Evolutionary conservation across 495 filamentous ascomycete species (phyloP), one percentile per base, ranked within the genome.

Genomic region (Chlorociboria aeruginascens): DNA sequence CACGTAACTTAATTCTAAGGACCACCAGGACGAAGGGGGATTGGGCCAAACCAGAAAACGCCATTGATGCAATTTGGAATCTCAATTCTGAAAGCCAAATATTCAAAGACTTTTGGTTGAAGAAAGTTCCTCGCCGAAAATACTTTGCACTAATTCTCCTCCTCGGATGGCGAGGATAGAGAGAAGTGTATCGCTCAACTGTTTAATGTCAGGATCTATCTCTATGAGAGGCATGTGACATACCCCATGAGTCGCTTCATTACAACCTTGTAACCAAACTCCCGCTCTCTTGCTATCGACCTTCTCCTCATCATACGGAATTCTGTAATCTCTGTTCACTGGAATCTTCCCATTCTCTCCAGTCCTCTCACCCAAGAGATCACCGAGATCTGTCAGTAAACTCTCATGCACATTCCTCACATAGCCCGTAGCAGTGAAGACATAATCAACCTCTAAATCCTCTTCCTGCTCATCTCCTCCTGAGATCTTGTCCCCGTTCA

Each of bases 201-300:
- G 55, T 48, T 3, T 40, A 10, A 29, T 34, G 17, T 49, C 6
- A 46, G 40, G 3, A 3, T 25, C 10, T 29, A 43, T 28, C 13
- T 3, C 2, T 10, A 8, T 57, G 44, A 51, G 10, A n/a, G 14
- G 13, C 4, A 16, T 12, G 48, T 30, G 37, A 76, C 81, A 76
- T 70, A 88, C 83, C 32, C 92, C 92, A 61, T 96, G 92, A 28
- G 86, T 95, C 49, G 71, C 77, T 66, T 98, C 88, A 57, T 88
- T 92, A 63, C 89, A 96, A 1, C 92, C 92, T 65, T 96, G 92
- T 51, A 98, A 69, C 88, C 87, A 98, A 31, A 96, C 73, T 9
- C 89, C 89, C 7, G 77, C 74, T 11, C 81, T 69, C 6, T 61
- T 49, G 38, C 66, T 67, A 39, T 52, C 54, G 28, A 95, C 82